Base-by-base conservation (phyloP, 345 rosid species). In the Sonneratia alba region DNA sequence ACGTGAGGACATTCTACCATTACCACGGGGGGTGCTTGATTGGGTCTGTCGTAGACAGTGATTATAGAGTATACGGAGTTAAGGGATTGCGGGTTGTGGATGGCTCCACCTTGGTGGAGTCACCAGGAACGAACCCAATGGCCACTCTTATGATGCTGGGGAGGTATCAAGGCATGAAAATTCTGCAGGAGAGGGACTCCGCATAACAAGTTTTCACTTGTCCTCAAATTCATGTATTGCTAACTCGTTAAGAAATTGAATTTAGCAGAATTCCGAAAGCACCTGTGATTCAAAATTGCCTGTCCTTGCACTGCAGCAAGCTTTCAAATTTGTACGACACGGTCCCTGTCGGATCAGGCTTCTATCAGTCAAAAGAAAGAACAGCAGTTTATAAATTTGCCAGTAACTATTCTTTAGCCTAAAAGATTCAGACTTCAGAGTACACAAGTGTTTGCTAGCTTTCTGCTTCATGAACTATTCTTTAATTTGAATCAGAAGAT, bases 61-160 rank as follows among this genome's bases (percentile, higher is more conserved):
- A 85, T 18, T 90, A 84, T 16, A 85, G 76, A 62, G 90, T 87
- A n/a, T 66, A 75, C 32, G 87, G 92, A n/a, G 77, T 78, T 4
- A 70, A 81, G 65, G 75, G 88, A 1, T 68, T 89, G 74, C 86
- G 95, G 77, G 91, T 91, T 0, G 71, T 89, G 5, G 96, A 93
- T 71, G 91, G 93, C 4, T 91, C 93, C 55, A 93, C 95, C 18
- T 84, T 89, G 56, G 67, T 72, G 64, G 91, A 84, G 69, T 90
- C 95, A 22, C 98, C 95, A 1, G 97, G 97, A 18, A 87, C 95
- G 27, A 91, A 89, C 64, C 97, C 98, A 22, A 88, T 87, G 96
- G 93, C 93, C 0, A 87, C 95, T 1, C 76, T 85, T 5, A 22
- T 88, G 72, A 90, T 90, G 93, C 79, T 88, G 36, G 98, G 98